phyloP scores from a whole-genome alignment of 2,329 filamentous ascomycete species.

The Grosmannia clavigera region DNA sequence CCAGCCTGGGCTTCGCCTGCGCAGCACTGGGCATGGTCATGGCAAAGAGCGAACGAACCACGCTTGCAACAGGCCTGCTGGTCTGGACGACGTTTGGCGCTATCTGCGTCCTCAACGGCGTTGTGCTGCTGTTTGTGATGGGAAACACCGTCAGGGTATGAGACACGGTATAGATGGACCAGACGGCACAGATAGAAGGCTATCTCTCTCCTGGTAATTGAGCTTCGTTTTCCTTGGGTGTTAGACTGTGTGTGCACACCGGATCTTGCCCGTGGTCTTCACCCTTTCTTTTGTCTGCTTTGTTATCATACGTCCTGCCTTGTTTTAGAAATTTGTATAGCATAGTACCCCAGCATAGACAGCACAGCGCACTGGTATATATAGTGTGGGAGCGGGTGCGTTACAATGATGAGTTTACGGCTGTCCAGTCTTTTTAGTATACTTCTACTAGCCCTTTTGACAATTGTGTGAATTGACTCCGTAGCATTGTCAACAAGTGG shows the following conservation, averaged over 20 bases:
- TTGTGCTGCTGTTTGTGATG: slow-evolving; percentile 38
- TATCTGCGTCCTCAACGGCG: slow-evolving; percentile 36
- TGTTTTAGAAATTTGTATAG: background rate
- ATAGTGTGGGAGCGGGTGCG: no score
- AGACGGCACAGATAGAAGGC: background rate
- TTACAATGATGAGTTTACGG: no score
- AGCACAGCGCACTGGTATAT: no score
- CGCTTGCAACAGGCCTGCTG: slow-evolving; percentile 27
- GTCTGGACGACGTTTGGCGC: slow-evolving; percentile 30
- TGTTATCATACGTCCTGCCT: background rate
- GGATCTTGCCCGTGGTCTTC: background rate
- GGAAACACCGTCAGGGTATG: slow-evolving; percentile 20
- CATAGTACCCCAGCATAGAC: no score
- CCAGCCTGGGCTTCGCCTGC: slow-evolving; percentile 52
- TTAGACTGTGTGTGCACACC: background rate
- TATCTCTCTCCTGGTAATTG: background rate
- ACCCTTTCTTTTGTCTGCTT: background rate
- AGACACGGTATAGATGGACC: background rate
- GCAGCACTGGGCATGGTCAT: slow-evolving; percentile 47
- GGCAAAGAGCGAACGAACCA: slow-evolving; percentile 33
- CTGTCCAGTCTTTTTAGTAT: no score
- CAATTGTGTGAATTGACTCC: no score
- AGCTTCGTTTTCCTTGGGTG: background rate
- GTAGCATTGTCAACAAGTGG: no score
- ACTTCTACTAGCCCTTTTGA: no score